phyloP scores from a whole-genome alignment of 768 basidiomycete genomes.

The Thelephora ganbajun region DNA sequence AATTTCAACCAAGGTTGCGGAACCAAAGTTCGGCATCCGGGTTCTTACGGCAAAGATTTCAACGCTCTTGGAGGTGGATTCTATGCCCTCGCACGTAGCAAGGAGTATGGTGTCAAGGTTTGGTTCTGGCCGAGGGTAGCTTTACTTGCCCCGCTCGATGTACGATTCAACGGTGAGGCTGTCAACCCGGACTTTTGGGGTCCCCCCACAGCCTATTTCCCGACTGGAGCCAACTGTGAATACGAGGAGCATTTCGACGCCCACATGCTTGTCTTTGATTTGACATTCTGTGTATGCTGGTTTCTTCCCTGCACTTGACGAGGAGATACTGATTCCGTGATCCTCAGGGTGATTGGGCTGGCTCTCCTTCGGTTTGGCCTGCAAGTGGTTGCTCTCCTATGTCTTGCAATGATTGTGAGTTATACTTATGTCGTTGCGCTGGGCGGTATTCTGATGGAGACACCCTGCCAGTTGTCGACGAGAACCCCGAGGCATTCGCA shows the following conservation, averaged over 20 bases:
- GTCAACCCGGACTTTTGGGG: slow-evolving; percentile 24
- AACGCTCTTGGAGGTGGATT: slow-evolving; percentile 44
- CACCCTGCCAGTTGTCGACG: slow-evolving; percentile 33
- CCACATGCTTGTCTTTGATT: slow-evolving; percentile 41
- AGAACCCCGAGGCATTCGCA: slow-evolving; percentile 40
- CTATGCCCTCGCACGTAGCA: slow-evolving; percentile 36
- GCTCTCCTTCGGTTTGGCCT: slow-evolving; percentile 20
- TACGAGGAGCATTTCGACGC: slow-evolving; percentile 37
- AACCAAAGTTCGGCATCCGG: slow-evolving; percentile 23
- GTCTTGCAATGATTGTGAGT: slow-evolving; percentile 35
- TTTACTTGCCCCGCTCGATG: slow-evolving; percentile 26
- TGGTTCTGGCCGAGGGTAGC: slow-evolving; percentile 50
- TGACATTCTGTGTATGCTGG: slow-evolving; percentile 42
- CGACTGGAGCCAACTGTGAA: slow-evolving; percentile 30
- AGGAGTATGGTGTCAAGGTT: slow-evolving; percentile 30
- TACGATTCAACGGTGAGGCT: slow-evolving; percentile 11
- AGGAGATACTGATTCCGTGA: slow-evolving; percentile 1
- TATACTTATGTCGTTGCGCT: background rate
- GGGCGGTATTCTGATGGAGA: background rate
- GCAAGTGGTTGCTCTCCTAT: slow-evolving; percentile 25
- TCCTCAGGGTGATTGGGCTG: slow-evolving; percentile 40
- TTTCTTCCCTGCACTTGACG: slow-evolving; percentile 3
- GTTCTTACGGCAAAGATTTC: slow-evolving; percentile 34
- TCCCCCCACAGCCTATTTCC: slow-evolving; percentile 34
- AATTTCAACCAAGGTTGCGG: slow-evolving; percentile 55